phyloP scores from a whole-genome alignment of 2,329 filamentous ascomycete species.

The Rosellinia necatrix region DNA sequence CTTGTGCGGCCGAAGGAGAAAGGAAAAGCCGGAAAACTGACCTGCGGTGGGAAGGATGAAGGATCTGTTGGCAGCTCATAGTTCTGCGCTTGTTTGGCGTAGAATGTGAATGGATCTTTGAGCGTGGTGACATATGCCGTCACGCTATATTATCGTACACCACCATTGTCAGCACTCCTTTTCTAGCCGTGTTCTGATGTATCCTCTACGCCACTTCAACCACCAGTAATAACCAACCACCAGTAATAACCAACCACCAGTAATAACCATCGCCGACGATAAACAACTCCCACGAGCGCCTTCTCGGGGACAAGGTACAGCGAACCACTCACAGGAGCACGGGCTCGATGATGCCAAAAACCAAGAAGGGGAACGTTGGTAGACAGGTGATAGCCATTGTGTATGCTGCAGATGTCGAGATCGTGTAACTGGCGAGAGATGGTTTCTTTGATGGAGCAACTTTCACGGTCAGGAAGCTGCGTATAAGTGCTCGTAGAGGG shows the following conservation, averaged over 20 bases:
- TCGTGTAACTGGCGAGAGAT: not conserved
- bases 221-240: not conserved
- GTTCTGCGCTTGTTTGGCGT: slow-evolving; percentile 35
- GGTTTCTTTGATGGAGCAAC: not conserved
- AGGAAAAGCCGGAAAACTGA: not conserved
- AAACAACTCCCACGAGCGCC: not conserved
- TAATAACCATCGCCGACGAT: too few relatives aligned
- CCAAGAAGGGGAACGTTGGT: slow-evolving; percentile 32
- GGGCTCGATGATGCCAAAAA: slow-evolving; percentile 39
- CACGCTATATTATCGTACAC: slow-evolving; percentile 19
- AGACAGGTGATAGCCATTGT: slow-evolving; percentile 33
- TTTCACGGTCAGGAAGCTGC: too few relatives aligned
- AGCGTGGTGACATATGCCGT: slow-evolving; percentile 34
- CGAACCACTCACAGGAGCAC: slow-evolving; percentile 31
- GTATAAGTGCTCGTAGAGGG: too few relatives aligned
- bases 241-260: too few relatives aligned
- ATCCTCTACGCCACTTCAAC: not conserved
- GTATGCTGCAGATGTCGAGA: not conserved
- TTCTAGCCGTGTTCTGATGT: not conserved
- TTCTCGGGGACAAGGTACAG: slow-evolving; percentile 8
- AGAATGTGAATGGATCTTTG: slow-evolving; percentile 36
- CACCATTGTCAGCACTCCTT: not conserved
- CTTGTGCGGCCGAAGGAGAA: not conserved
- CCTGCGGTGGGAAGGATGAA: slow-evolving; percentile 24
- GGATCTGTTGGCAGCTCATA: slow-evolving; percentile 17